Base-by-base conservation (phyloP, 768 basidiomycete species). In the Tricholoma flavovirens region DNA sequence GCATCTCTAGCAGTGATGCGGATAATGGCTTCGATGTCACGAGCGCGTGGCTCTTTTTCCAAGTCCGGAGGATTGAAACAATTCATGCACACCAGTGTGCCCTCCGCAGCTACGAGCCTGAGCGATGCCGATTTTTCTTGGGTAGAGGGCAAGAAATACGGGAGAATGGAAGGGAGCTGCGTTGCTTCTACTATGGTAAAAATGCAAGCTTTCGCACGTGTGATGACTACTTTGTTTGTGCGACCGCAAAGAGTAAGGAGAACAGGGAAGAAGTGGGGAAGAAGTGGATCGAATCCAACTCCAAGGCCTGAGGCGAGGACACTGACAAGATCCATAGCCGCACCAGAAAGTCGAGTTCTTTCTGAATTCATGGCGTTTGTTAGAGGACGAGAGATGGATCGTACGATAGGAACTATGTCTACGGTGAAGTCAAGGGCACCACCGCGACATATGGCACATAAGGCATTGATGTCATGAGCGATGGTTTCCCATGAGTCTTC, bases 41-140 rank as follows among this genome's bases (percentile, higher is more conserved):
- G 75, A 0, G 82, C 84, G 14, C 86, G 74, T 0, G 71, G 57
- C 48, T 90, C 87, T 66, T 81, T 87, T 68, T 88, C 88, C 29
- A 91, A 67, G 60, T 91, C 88, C 0, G 88, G 87, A 8, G 89
- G 90, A 68, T 88, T 90, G 66, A 84, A 86, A 61, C 80, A 84
- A 57, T 88, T 88, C 52, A 93, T 72, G 59, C 84, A 87, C 14
- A 77, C 75, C 49, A 91, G 65, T 0, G 84, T 75, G 29, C 82
- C 76, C 67, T 92, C 88, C 3, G 83, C 80, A n/a, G 83, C 81
- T 15, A 79, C 77, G 5, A 88, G 64, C 52, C 92, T 79, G 26
- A 87, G 71, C 2, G 82, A 79, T 17, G 74, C 68, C 14, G 86
- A 83, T 66, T 92, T 93, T 67, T 92, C 89, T 64, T 80, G 81